These are phyloP conservation scores for Thelephora terrestris DNA, from an alignment of 1,284 basidiomycete species.

Conservation along the genomic window DNA sequence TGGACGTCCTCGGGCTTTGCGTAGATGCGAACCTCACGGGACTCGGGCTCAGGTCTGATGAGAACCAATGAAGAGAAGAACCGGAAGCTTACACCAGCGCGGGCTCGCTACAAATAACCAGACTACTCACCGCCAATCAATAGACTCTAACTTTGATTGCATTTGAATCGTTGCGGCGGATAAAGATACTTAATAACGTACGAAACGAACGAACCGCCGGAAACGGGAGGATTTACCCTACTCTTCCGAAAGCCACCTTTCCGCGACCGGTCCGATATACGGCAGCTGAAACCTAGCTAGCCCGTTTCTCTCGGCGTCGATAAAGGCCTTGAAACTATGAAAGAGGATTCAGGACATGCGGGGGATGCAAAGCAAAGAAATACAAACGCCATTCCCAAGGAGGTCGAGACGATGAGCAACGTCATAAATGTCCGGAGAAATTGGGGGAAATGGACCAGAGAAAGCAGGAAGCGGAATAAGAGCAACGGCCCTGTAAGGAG, in stretches of 20 bases:
- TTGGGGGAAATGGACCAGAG: conserved; percentile 37
- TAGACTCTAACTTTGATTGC: background rate
- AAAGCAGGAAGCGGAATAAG: conserved; percentile 48
- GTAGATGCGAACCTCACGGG: conserved; percentile 10
- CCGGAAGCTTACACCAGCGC: conserved; percentile 1
- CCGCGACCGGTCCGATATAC: conserved; percentile 59
- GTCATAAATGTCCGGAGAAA: conserved; percentile 39
- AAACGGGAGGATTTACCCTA: conserved; percentile 20
- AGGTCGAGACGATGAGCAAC: conserved; percentile 30
- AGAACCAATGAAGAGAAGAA: background rate
- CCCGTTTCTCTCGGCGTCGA: conserved; percentile 46
- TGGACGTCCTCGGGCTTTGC: conserved; percentile 8
- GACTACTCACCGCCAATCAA: background rate
- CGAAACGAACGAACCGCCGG: background rate
- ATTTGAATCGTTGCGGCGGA: conserved; percentile 10
- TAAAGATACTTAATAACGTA: conserved; percentile 8
- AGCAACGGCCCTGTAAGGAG: conserved; percentile 60
- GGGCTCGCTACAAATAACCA: background rate
- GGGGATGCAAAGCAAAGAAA: background rate
- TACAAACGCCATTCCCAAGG: conserved; percentile 50
- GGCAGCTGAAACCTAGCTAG: conserved; percentile 56
- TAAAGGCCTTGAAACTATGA: conserved; percentile 51
- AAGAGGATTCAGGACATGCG: conserved; percentile 9
- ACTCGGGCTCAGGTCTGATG: conserved; percentile 13
- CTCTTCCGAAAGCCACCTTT: conserved; percentile 65